Percentiles rank a stretch among this genome's conserved stretches.
phyloP scores from a whole-genome alignment of 257 asterid species.

The Anisodus acutangulus region DNA sequence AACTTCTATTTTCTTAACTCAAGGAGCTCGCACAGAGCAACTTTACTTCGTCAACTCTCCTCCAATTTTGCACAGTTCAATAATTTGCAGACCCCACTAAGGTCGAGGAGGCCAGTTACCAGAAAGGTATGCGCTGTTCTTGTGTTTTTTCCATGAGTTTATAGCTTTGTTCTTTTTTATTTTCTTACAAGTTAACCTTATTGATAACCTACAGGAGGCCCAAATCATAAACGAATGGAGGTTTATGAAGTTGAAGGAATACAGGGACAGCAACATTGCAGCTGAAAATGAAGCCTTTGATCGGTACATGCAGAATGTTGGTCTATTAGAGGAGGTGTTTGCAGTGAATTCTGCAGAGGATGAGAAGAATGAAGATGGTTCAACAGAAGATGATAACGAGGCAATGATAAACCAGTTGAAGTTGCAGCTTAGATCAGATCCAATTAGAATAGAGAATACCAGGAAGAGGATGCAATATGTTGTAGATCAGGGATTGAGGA shows the following conservation, averaged over 20 bases:
- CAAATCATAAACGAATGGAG: constrained; percentile 89
- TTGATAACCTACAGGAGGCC: constrained; percentile 65
- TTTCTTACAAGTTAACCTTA: constrained; percentile 23
- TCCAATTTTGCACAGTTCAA: constrained; percentile 85
- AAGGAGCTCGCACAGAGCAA: constrained; percentile 65
- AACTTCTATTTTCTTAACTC: constrained; percentile 27
- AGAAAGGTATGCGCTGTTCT: constrained; percentile 60
- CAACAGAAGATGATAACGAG: constrained; percentile 52
- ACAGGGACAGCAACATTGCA: constrained; percentile 64
- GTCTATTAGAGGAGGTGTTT: constrained; percentile 78
- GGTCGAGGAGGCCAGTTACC: constrained; percentile 84
- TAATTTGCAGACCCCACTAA: constrained; percentile 65
- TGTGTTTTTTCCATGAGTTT: constrained; percentile 8
- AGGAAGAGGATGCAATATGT: constrained; percentile 72
- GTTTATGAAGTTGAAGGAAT: constrained; percentile 82
- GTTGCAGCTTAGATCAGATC: constrained; percentile 66
- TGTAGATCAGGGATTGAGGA: constrained; percentile 72
- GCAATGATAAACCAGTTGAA: constrained; percentile 49
- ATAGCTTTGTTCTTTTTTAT: not conserved
- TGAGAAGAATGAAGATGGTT: constrained; percentile 47
- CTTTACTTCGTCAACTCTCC: constrained; percentile 84
- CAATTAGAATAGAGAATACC: constrained; percentile 59
- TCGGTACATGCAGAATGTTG: constrained; percentile 73
- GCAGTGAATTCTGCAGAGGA: constrained; percentile 48
- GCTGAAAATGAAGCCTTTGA: constrained; percentile 83